These are phyloP conservation scores for Coemansia sp. DNA, from an alignment of 192 early-diverging fungal species.

Conservation along the genomic window DNA sequence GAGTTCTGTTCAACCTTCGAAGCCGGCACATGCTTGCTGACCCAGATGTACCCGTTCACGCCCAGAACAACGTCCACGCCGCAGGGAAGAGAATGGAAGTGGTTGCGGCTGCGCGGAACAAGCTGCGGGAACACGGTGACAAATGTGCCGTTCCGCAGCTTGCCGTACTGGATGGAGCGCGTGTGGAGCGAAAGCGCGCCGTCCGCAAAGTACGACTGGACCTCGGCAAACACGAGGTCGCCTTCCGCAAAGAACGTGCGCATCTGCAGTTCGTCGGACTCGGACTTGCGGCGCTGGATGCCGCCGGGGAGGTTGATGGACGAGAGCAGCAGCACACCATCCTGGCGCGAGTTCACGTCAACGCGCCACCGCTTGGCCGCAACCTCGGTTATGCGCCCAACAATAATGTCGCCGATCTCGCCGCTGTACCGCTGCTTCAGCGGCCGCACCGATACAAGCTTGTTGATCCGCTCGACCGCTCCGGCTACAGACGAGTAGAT, in stretches of 20 bases:
- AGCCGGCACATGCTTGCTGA: slow-evolving; percentile 73
- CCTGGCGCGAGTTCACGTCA: slow-evolving; percentile 85
- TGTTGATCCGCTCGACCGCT: slow-evolving; percentile 92
- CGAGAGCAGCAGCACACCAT: slow-evolving; percentile 84
- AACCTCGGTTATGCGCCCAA: slow-evolving; percentile 92
- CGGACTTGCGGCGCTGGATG: slow-evolving; percentile 92
- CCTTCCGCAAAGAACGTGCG: slow-evolving; percentile 93
- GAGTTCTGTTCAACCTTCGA: slow-evolving; percentile 72
- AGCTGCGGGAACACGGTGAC: slow-evolving; percentile 85
- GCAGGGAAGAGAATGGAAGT: slow-evolving; percentile 90
- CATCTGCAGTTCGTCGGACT: slow-evolving; percentile 97
- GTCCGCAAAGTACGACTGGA: slow-evolving; percentile 84
- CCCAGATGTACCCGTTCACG: slow-evolving; percentile 96
- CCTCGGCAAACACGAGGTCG: slow-evolving; percentile 90
- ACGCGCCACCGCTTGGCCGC: slow-evolving; percentile 93
- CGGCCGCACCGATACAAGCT: slow-evolving; percentile 88
- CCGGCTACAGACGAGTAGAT: slow-evolving; percentile 89
- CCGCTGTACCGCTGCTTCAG: slow-evolving; percentile 87
- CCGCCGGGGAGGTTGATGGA: slow-evolving; percentile 95
- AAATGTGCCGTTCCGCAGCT: slow-evolving; percentile 80
- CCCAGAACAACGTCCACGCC: slow-evolving; percentile 94
- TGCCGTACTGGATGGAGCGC: slow-evolving; percentile 87
- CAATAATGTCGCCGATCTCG: slow-evolving; percentile 96
- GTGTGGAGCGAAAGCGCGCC: slow-evolving; percentile 89
- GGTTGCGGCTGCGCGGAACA: slow-evolving; percentile 90